Evolutionary conservation across 176 grass and related monocot genomes (phyloP).

Genomic region (Juncus inflexus): DNA sequence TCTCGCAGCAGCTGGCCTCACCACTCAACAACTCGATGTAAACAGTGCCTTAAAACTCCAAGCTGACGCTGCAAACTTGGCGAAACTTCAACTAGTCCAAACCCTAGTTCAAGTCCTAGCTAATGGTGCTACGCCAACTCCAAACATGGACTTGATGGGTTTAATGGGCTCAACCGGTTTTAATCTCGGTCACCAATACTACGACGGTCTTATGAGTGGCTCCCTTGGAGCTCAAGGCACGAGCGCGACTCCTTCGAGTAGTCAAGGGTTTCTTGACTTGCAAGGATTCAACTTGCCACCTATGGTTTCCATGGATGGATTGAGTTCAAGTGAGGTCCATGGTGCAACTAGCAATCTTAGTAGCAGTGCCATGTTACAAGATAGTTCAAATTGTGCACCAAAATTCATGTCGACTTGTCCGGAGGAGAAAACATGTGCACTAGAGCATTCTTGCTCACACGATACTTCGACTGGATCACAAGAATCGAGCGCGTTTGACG

Average conservation of each 20-base stretch:
- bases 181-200: conserved; percentile 28
- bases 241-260: neutral
- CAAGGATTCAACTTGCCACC: conserved; percentile 3
- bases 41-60: conserved; percentile 51
- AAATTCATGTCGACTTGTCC: conserved; percentile 23
- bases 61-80: conserved; percentile 36
- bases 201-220: conserved; percentile 34
- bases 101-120: conserved; percentile 53
- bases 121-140: neutral
- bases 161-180: conserved; percentile 34
- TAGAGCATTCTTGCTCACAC: neutral
- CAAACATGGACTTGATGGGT: conserved; percentile 42
- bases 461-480: conserved; percentile 24
- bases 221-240: conserved; percentile 14
- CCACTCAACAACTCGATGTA: conserved; percentile 28
- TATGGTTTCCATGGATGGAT: conserved; percentile 20
- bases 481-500: conserved; percentile 52
- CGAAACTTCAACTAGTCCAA: conserved; percentile 56
- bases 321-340: conserved; percentile 19
- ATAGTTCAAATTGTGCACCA: conserved; percentile 18
- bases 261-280: conserved; percentile 7
- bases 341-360: conserved; percentile 23
- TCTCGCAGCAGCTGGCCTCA: conserved; percentile 23
- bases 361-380: neutral
- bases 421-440: conserved; percentile 25